Evolutionary conservation across 2,329 filamentous ascomycete species (phyloP).

Genomic region (Aspergillus persii): DNA sequence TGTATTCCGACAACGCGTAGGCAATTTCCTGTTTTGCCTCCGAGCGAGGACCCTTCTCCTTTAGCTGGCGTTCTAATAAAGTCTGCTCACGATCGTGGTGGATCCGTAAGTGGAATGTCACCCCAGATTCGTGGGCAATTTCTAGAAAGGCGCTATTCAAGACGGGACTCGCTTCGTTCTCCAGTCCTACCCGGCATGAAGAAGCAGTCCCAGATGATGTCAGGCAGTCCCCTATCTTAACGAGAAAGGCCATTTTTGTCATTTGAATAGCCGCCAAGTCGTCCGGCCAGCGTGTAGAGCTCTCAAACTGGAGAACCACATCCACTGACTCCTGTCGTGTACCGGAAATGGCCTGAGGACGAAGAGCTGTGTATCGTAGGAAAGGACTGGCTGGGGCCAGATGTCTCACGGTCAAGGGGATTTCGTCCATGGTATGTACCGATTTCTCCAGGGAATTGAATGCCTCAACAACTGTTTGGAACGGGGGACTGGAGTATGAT

Average conservation of each 20-base stretch:
- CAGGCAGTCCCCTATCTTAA: slow-evolving; percentile 71
- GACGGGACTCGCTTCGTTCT: slow-evolving; percentile 66
- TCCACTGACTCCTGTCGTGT: slow-evolving; percentile 59
- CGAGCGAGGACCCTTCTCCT: slow-evolving; percentile 67
- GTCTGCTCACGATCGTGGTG: slow-evolving; percentile 84
- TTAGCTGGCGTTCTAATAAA: slow-evolving; percentile 74
- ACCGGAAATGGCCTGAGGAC: slow-evolving; percentile 24
- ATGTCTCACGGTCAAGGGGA: slow-evolving; percentile 84
- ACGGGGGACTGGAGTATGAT: slow-evolving; percentile 52
- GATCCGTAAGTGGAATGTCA: slow-evolving; percentile 79
- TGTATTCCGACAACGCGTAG: slow-evolving; percentile 66
- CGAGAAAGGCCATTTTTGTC: slow-evolving; percentile 84
- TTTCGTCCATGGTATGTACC: slow-evolving; percentile 71
- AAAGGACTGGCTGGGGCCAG: slow-evolving; percentile 70
- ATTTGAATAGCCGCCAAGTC: slow-evolving; percentile 87
- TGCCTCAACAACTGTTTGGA: slow-evolving; percentile 66
- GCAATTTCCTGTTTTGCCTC: slow-evolving; percentile 67
- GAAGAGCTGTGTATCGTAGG: slow-evolving; percentile 66
- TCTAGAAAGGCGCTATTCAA: slow-evolving; percentile 83
- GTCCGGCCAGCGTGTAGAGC: slow-evolving; percentile 90
- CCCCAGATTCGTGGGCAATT: slow-evolving; percentile 68
- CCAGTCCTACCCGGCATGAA: slow-evolving; percentile 71
- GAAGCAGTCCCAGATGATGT: slow-evolving; percentile 61
- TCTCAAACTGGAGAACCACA: slow-evolving; percentile 86
- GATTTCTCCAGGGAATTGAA: slow-evolving; percentile 74